Conservation (phyloP, 805 yeast genomes). For the Starmerella apis region DNA sequence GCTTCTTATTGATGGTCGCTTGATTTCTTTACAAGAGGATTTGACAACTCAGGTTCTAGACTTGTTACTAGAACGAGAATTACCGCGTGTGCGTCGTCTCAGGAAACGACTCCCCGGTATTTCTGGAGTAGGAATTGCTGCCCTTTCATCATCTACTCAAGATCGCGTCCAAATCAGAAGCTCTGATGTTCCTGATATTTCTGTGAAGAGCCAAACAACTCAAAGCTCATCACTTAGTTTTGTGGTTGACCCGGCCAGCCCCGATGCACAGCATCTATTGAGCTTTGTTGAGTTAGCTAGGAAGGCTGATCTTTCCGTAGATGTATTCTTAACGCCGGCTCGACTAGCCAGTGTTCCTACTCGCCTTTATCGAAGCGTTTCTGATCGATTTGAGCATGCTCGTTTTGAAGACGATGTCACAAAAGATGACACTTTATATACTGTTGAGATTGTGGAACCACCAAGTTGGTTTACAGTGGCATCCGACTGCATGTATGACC, state of each 20-base stretch:
- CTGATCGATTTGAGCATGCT: conserved; percentile 27
- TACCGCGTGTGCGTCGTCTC: conserved; percentile 16
- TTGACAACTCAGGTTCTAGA: conserved; percentile 6
- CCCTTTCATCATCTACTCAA: conserved; percentile 7
- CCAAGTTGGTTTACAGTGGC: conserved; percentile 57
- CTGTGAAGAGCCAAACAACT: neutral
- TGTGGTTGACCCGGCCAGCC: conserved; percentile 63
- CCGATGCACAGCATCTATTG: conserved; percentile 52
- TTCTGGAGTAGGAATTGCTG: conserved; percentile 14
- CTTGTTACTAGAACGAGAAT: conserved; percentile 17
- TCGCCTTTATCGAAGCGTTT: conserved; percentile 18
- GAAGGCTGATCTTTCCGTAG: conserved; percentile 27
- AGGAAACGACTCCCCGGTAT: conserved; percentile 9
- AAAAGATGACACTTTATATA: conserved; percentile 45
- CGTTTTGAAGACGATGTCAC: conserved; percentile 35
- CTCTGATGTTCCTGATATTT: conserved; percentile 10
- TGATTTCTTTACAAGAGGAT: neutral
- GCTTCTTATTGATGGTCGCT: conserved; percentile 22
- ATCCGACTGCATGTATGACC: conserved; percentile 44
- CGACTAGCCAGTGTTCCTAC: conserved; percentile 15
- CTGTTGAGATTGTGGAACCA: conserved; percentile 51
- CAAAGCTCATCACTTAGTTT: neutral
- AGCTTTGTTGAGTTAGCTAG: conserved; percentile 34
- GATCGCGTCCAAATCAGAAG: conserved; percentile 8
- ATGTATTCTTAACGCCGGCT: conserved; percentile 32